Conservation (phyloP, 495 filamentous ascomycete species). For the Neurospora cerealis region DNA sequence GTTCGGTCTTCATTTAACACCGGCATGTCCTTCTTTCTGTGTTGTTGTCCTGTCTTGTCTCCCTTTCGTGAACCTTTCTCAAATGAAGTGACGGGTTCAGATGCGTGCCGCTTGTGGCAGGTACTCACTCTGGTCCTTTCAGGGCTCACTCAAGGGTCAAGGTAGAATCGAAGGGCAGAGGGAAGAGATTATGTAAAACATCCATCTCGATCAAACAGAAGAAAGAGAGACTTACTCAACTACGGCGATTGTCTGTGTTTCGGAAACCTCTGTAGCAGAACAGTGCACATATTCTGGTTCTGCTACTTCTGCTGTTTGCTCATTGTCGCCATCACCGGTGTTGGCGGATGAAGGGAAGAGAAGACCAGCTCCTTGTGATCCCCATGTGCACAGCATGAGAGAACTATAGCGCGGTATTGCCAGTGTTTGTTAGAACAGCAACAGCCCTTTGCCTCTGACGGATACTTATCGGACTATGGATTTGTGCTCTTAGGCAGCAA, state of each 20-base stretch:
- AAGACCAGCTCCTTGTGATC: conserved; percentile 46
- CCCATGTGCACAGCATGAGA: conserved; percentile 59
- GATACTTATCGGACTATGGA: background rate
- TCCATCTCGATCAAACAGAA: background rate
- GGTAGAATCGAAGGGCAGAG: background rate
- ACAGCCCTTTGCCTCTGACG: background rate
- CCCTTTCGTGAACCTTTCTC: background rate
- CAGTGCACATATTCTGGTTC: conserved; percentile 26
- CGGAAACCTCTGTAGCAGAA: conserved; percentile 31
- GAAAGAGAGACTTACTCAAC: conserved; percentile 49
- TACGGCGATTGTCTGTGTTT: conserved; percentile 29
- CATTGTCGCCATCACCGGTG: background rate
- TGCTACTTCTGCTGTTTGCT: background rate
- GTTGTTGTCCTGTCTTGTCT: background rate
- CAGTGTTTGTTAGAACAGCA: background rate
- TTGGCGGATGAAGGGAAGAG: conserved; percentile 28
- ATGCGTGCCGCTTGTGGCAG: background rate
- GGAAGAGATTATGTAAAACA: background rate
- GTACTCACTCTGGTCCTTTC: background rate
- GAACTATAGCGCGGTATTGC: conserved; percentile 27
- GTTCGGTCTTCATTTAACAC: background rate
- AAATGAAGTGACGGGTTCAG: background rate
- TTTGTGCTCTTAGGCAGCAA: background rate
- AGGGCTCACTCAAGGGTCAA: background rate
- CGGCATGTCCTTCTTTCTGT: background rate